These are phyloP conservation scores for Scheffersomyces spartinae DNA, from an alignment of 805 yeast genomes.

Conservation along the genomic window DNA sequence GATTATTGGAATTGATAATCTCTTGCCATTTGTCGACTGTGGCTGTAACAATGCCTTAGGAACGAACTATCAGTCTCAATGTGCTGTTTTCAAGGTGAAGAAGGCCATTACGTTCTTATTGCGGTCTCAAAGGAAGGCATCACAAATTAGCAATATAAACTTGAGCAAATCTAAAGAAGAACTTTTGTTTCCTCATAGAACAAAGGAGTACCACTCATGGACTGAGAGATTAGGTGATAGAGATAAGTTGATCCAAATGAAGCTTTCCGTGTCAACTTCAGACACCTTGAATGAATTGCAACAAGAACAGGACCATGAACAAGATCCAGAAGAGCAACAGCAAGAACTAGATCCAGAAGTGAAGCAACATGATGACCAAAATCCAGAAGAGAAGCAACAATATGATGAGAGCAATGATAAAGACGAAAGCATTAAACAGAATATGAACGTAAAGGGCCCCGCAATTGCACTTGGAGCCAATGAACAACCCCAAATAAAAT, in stretches of 20 bases:
- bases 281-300: slow-evolving; percentile 15
- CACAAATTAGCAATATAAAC: slow-evolving; percentile 25
- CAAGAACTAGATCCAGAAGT: slow-evolving; percentile 1
- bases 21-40: slow-evolving; percentile 55
- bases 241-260: slow-evolving; percentile 15
- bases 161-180: slow-evolving; percentile 27
- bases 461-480: neutral
- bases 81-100: slow-evolving; percentile 48
- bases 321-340: slow-evolving; percentile 1
- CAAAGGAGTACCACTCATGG: slow-evolving; percentile 25
- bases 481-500: slow-evolving; percentile 2
- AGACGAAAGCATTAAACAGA: neutral
- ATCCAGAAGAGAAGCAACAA: slow-evolving; percentile 1
- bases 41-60: slow-evolving; percentile 34
- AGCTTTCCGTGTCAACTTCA: slow-evolving; percentile 10
- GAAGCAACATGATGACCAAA: slow-evolving; percentile 1
- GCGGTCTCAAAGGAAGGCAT: slow-evolving; percentile 45
- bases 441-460: slow-evolving; percentile 1
- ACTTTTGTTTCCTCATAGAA: slow-evolving; percentile 18
- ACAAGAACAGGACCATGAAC: slow-evolving; percentile 10
- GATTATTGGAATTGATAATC: slow-evolving; percentile 50
- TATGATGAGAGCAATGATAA: neutral
- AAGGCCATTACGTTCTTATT: slow-evolving; percentile 49
- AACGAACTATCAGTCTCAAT: slow-evolving; percentile 27
- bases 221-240: slow-evolving; percentile 17